Conservation (phyloP, 495 filamentous ascomycete genomes). For the Lichina pygmaea region DNA sequence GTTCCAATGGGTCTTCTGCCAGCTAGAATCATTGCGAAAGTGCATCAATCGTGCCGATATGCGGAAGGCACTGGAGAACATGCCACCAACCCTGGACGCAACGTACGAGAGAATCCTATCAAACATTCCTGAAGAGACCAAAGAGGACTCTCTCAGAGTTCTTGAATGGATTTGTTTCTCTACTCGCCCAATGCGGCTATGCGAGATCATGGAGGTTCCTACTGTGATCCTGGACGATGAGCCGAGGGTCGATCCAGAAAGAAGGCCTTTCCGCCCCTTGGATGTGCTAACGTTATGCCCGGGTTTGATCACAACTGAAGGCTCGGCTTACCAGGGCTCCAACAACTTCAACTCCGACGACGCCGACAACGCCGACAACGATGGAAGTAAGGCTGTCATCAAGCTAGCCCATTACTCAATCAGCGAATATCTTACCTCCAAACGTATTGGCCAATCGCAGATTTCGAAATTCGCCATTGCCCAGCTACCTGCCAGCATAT, state of each 20-base stretch:
- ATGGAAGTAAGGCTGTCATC: neutral
- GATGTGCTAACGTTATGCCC: conserved; percentile 4
- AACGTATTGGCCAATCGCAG: conserved; percentile 1
- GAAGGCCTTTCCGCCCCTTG: neutral
- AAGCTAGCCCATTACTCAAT: conserved; percentile 8
- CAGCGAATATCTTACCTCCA: conserved; percentile 7
- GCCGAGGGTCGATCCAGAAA: conserved; percentile 2
- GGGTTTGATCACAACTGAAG: conserved; percentile 3
- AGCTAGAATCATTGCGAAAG: conserved; percentile 5
- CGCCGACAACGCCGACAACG: too few relatives aligned
- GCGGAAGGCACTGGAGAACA: conserved; percentile 1
- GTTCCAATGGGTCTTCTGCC: conserved; percentile 8
- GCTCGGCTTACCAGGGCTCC: neutral
- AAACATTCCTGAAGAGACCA: conserved; percentile 1
- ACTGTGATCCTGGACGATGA: conserved; percentile 1
- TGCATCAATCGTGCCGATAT: neutral
- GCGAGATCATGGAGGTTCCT: conserved; percentile 5
- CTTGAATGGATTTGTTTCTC: conserved; percentile 7
- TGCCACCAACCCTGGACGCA: conserved; percentile 6
- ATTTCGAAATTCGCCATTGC: conserved; percentile 2
- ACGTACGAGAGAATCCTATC: conserved; percentile 7
- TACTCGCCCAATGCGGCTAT: conserved; percentile 1
- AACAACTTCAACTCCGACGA: neutral
- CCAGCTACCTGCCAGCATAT: neutral
- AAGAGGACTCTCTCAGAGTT: conserved; percentile 2